Base-by-base conservation (phyloP, 495 filamentous ascomycete genomes). In the Rusavskia elegans region DNA sequence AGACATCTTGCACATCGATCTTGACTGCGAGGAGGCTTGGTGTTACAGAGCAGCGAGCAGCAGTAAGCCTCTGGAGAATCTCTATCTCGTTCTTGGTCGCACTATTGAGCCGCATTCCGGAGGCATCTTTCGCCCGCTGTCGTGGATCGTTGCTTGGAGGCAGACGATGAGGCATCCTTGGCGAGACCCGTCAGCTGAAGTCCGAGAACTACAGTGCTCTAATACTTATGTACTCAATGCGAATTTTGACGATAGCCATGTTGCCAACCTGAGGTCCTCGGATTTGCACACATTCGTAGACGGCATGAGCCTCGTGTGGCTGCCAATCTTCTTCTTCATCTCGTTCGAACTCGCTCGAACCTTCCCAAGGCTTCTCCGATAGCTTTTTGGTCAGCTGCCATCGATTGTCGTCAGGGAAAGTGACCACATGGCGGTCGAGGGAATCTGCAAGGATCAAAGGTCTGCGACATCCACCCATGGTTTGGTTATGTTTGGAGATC, bases 341-440 rank as follows among this genome's bases (percentile, higher is more conserved):
- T 42, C 38, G 36, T 16, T 32, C 38, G 14, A n/a, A 13, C 11
- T 13, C 13, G 3, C 14, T 17, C 13, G 45, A 27, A 20, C 50
- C 50, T 13, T 52, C 36, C 50, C 50, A 52, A 9, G 23, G 23
- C 14, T 52, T 52, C 5, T 39, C 50, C 10, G 32, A 42, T 19
- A 52, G 50, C 50, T 41, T 21, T n/a, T 45, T 45, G 6, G 23
- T 52, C 39, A 52, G 40, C 40, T 25, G 50, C 50, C 50, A 52
- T n/a, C 5, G 20, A 8, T 32, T 25, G n/a, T 42, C 7, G 21
- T 42, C 19, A 6, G 36, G 25, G 14, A 45, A 41, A 5, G n/a
- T 52, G n/a, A 52, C 20, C 5, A 48, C 8, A 48, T 17, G 45
- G 10, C 29, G 29, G 30, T 48, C 30, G 2, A 48, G 45, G 20